phyloP scores from a whole-genome alignment of 129 eudicot genomes.

The Artemisia argyi region DNA sequence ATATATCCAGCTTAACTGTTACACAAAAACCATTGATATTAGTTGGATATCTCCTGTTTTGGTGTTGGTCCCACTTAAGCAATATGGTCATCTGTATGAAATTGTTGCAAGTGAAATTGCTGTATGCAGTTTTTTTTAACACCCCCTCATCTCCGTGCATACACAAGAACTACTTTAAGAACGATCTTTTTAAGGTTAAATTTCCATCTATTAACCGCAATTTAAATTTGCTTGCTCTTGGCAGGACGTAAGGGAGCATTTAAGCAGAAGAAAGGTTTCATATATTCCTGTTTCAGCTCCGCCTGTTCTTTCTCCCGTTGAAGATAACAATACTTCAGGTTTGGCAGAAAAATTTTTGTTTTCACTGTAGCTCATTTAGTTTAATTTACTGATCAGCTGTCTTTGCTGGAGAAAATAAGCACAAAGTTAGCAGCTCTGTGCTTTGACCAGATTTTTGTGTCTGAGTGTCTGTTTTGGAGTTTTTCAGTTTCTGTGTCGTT shows the following conservation, averaged over 20 bases:
- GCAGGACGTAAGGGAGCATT: constrained; percentile 58
- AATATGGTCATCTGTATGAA: too few species aligned
- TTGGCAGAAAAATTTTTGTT: constrained; percentile 17
- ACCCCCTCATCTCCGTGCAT: too few species aligned
- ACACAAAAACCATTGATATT: too few species aligned
- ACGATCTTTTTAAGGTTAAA: too few species aligned
- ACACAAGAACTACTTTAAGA: too few species aligned
- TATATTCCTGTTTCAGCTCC: constrained; percentile 79
- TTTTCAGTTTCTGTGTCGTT: constrained; percentile 41
- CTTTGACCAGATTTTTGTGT: constrained; percentile 27
- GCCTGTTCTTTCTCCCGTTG: constrained; percentile 64
- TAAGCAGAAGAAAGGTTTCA: constrained; percentile 49
- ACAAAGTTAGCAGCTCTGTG: constrained; percentile 6
- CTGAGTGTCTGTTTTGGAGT: constrained; percentile 6
- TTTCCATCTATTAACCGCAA: too few species aligned
- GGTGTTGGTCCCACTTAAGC: too few species aligned
- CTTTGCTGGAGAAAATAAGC: constrained; percentile 11
- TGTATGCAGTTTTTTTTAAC: too few species aligned
- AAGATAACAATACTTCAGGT: constrained; percentile 50
- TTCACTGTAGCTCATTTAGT: constrained; percentile 8
- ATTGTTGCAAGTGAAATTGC: too few species aligned
- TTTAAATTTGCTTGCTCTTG: constrained; percentile 15
- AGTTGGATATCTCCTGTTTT: too few species aligned
- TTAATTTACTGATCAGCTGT: background rate
- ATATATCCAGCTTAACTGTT: too few species aligned